Base-by-base conservation (phyloP, 805 yeast genomes). In the Maudiozyma pseudohumilis region DNA sequence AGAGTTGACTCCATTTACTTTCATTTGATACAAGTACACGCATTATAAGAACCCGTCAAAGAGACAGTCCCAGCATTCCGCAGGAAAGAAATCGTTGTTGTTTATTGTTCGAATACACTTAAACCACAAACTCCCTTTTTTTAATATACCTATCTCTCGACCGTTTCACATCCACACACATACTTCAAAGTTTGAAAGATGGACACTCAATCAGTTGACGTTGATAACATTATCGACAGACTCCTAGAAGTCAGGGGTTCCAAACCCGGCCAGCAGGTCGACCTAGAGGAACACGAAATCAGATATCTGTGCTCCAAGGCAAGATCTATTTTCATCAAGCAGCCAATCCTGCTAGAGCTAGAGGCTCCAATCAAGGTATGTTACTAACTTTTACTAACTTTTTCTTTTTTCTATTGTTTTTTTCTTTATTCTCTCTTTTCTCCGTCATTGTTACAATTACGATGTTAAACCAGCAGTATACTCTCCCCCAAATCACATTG, bases 191-290 rank as follows among this genome's bases (percentile, higher is more conserved):
- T n/a, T n/a, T n/a, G 17, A 29, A 29, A 12, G 15, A 64, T 65
- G 70, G 71, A 66, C 41, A 64, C 65, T 48, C 74, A 67, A 60
- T 94, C 89, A 64, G 94, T 94, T 37, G 97, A 92, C 61, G 82
- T 89, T 56, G 98, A 89, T 65, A 85, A 95, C 57, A 88, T 89
- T 56, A 92, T 89, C 62, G 97, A 89, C 68, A 79, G 97, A 72
- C 74, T 89, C 56, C 72, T 89, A 52, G 97, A 92, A 65, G 98
- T 92, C 38, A 80, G 98, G 65, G 98, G 97, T 46, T 86, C 96
- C 44, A 80, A 96, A 63, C 98, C 98, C 15, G 98, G 98, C 28
- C 88, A 86, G 62, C 96, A 86, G 60, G 98, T 89, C 33, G 87
- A 87, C 48, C 71, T 89, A 43, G 85, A 81, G 53, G 98, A 89